Conservation (phyloP, 164 flowering plant species). For the Taxillus chinensis region DNA sequence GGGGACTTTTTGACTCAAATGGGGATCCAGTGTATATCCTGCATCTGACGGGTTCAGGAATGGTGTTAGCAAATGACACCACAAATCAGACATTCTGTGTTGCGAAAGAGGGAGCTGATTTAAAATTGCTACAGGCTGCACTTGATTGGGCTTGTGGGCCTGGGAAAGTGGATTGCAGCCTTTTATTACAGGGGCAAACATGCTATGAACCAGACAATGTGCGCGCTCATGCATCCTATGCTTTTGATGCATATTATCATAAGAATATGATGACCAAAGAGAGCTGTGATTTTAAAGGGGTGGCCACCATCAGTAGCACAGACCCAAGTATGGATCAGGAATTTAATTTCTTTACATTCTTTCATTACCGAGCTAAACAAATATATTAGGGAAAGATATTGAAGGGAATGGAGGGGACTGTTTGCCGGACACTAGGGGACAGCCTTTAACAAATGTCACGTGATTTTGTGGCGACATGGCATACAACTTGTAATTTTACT, state of each 20-base stretch:
- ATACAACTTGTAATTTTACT: too few relatives aligned
- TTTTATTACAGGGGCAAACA: conserved; percentile 58
- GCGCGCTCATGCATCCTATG: conserved; percentile 64
- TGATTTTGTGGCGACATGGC: too few relatives aligned
- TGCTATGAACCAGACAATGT: conserved; percentile 84
- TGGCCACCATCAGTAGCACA: conserved; percentile 65
- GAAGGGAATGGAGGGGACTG: too few relatives aligned
- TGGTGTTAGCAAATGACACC: conserved; percentile 73
- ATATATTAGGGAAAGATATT: too few relatives aligned
- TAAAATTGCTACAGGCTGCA: conserved; percentile 79
- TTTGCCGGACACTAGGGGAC: too few relatives aligned
- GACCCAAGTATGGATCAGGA: conserved; percentile 65
- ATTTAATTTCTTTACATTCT: not conserved
- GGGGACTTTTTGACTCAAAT: conserved; percentile 77
- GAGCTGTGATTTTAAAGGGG: conserved; percentile 79
- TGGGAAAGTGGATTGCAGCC: conserved; percentile 76
- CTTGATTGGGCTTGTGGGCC: conserved; percentile 97
- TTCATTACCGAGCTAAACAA: too few relatives aligned
- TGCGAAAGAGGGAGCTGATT: conserved; percentile 55
- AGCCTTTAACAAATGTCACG: too few relatives aligned
- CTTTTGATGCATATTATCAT: conserved; percentile 76
- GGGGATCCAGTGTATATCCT: conserved; percentile 58
- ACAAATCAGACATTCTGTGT: conserved; percentile 78
- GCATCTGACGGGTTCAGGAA: conserved; percentile 64
- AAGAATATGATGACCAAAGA: conserved; percentile 54